These are phyloP conservation scores for Pseudogymnoascus sp. DNA, from an alignment of 2,329 filamentous ascomycete species.

Conservation along the genomic window DNA sequence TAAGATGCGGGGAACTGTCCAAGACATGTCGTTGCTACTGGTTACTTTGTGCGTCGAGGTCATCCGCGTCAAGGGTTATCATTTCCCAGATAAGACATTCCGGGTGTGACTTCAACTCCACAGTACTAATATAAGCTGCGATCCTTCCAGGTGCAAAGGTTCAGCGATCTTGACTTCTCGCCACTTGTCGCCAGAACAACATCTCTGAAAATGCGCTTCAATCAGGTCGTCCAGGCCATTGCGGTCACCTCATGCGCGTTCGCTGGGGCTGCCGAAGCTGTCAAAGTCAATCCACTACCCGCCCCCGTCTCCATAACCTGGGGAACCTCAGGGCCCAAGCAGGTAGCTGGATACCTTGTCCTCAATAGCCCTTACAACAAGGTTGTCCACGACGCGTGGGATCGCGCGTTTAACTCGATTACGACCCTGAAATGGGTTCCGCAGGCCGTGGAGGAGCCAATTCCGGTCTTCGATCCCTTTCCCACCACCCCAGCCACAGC, in stretches of 20 bases:
- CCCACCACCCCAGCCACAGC: constrained; percentile 30
- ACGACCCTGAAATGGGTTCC: constrained; percentile 46
- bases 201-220: constrained; percentile 17
- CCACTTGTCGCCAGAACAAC: background rate
- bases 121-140: constrained; percentile 5
- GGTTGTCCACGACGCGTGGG: constrained; percentile 40
- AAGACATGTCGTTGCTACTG: constrained; percentile 6
- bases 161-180: background rate
- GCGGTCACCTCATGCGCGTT: constrained; percentile 23
- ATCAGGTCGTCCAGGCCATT: constrained; percentile 6
- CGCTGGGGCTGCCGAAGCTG: constrained; percentile 34
- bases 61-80: background rate
- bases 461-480: constrained; percentile 43
- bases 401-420: constrained; percentile 42
- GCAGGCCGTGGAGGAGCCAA: constrained; percentile 43
- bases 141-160: background rate
- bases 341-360: constrained; percentile 32
- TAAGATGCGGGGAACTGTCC: background rate
- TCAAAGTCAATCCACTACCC: constrained; percentile 46
- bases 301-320: constrained; percentile 46
- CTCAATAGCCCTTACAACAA: constrained; percentile 33
- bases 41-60: background rate
- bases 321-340: constrained; percentile 43
- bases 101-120: constrained; percentile 1
- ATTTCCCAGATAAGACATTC: constrained; percentile 6